These are phyloP conservation scores for Zopfochytrium polystomum DNA, from an alignment of 371 early-diverging fungal species.

Conservation along the genomic window DNA sequence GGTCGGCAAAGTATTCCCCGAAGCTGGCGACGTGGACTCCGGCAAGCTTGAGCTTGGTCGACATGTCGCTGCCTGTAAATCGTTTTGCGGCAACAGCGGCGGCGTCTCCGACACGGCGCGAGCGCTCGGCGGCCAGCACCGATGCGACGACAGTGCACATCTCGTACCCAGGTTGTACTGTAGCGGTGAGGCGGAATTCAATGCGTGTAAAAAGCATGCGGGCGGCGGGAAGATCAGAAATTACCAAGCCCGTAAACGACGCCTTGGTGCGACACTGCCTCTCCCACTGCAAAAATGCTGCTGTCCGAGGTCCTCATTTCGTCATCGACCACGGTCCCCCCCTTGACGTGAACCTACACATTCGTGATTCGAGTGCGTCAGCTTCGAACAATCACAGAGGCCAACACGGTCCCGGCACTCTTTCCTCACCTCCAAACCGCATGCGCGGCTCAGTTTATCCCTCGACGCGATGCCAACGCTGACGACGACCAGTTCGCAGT, in stretches of 20 bases:
- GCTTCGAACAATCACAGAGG: too few species aligned
- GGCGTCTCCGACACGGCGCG: too few species aligned
- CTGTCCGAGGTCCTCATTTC: slow-evolving; percentile 45
- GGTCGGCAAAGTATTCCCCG: slow-evolving; percentile 61
- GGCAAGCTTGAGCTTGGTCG: slow-evolving; percentile 66
- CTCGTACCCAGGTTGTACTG: slow-evolving; percentile 66
- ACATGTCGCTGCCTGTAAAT: slow-evolving; percentile 63
- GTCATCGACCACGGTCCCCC: slow-evolving; percentile 59
- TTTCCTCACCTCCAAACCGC: too few species aligned
- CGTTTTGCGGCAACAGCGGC: slow-evolving; percentile 57
- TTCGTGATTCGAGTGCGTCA: too few species aligned
- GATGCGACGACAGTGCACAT: too few species aligned
- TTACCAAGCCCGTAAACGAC: slow-evolving; percentile 52
- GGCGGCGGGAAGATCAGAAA: slow-evolving; percentile 43
- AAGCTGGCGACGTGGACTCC: slow-evolving; percentile 70
- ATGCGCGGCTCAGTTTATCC: slow-evolving; percentile 52
- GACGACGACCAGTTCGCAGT: slow-evolving; percentile 56
- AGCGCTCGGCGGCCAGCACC: too few species aligned
- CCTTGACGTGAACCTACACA: too few species aligned
- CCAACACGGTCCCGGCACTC: too few species aligned
- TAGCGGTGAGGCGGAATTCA: too few species aligned
- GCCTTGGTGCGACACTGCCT: slow-evolving; percentile 54
- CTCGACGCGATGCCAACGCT: slow-evolving; percentile 61
- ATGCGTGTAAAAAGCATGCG: too few species aligned
- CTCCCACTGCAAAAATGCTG: slow-evolving; percentile 65